Conservation (phyloP, 2,329 filamentous ascomycete genomes). For the Xylariaceae sp. region DNA sequence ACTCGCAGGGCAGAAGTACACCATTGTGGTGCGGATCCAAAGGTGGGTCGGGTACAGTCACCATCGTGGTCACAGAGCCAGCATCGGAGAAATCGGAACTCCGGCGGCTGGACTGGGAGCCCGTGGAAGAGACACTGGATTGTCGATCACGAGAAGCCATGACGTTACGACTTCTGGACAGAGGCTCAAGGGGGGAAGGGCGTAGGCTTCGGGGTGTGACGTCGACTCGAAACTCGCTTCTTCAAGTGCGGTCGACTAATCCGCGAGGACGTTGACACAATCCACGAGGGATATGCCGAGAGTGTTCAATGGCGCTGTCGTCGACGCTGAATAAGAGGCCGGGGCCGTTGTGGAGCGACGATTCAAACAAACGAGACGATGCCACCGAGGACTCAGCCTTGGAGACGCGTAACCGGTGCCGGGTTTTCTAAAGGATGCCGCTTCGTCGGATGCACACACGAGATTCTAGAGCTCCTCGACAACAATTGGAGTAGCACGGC, state of each 20-base stretch:
- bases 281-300: neutral
- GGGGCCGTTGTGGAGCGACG: neutral
- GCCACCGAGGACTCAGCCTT: neutral
- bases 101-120: neutral
- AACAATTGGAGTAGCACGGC: constrained; percentile 9
- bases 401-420: neutral
- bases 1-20: constrained; percentile 42
- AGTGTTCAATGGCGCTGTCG: neutral
- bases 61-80: neutral
- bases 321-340: constrained; percentile 7
- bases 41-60: neutral
- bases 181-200: neutral
- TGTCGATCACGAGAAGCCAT: neutral
- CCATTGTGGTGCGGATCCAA: neutral
- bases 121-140: constrained; percentile 6
- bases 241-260: neutral
- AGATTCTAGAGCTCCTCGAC: constrained; percentile 2
- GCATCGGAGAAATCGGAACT: neutral
- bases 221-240: neutral
- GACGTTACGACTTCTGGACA: neutral
- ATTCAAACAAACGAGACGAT: constrained; percentile 1
- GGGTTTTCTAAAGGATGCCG: neutral
- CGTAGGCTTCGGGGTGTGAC: neutral
- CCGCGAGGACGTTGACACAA: neutral
- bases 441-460: constrained; percentile 2